Evolutionary conservation across 805 yeast genomes (phyloP), one percentile per base, ranked within the genome.

Genomic region (Phaffomyces thermotolerans): DNA sequence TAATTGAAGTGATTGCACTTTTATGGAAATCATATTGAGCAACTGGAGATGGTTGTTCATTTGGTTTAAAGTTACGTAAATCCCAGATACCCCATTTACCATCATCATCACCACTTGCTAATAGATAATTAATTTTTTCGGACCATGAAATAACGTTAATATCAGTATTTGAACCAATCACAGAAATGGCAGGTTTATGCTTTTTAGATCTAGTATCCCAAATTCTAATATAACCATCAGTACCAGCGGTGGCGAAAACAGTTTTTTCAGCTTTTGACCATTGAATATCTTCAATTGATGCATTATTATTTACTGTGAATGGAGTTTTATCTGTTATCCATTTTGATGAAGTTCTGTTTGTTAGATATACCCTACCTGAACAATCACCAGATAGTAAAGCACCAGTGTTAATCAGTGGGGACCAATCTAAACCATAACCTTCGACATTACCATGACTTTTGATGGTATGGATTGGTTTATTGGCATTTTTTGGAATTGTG

Each of bases 81-180:
- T 93, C 99, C 99, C 99, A 93, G 37, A 93, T 93, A 36, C 95
- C 89, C 96, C 98, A 93, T 27, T 80, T 68, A 51, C 99, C 99
- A 63, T 90, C 96, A 64, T 93, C 99, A 60, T 93, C 96, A 54
- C 99, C 99, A 39, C 93, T 81, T 0, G 97, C 97, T 44, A 93
- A 71, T 57, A 93, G 69, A 59, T 91, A 89, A 57, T 83, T 82
- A 52, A 90, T 83, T 60, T 85, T 84, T 49, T 76, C 77, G 67
- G 91, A 86, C 99, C 99, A 93, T 41, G 96, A 86, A 62, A 93
- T 84, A 43, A 93, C 99, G 58, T 93, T 93, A 51, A 93, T 86
- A 63, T 93, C 99, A 1, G 86, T 71, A 20, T 70, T 66, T 13
- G 95, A 79, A 0, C 96, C 98, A 44, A 66, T 71, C 32, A 88